Base-by-base conservation (phyloP, 2,329 filamentous ascomycete species). In the Metarhizium robertsii region DNA sequence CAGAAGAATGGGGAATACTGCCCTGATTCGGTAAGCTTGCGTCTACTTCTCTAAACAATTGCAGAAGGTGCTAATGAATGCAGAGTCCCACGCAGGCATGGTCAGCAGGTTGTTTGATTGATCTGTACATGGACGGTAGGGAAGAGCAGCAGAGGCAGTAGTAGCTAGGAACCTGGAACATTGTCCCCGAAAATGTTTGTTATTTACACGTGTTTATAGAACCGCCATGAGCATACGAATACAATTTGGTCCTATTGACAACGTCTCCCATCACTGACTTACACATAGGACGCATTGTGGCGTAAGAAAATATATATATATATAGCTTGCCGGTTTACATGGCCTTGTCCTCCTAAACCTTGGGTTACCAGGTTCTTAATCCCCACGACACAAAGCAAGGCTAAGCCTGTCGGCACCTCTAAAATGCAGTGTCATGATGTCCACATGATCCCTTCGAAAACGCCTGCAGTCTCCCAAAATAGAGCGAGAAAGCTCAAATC, bases 51-150 rank as follows among this genome's bases (percentile, higher is more conserved):
- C 20, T 6, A 4, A 43, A 16, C 38, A 45, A 20, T 7, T 53
- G 16, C 42, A 20, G 4, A 18, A 11, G 34, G 20, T 20, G n/a
- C 50, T 50, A 25, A 46, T 18, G 11, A 32, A 20, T 49, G 55
- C 67, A 94, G 85, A 94, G 87, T 53, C 94, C 94, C 30, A 96
- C 94, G 0, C 94, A 99, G 71, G 88, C 94, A 53, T 99, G 94
- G 94, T 96, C 91, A 53, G 89, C 94, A 34, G 88, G 90, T 25
- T 97, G 94, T 69, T 77, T 99, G 66, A 89, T 99, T 65, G 94
- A 99, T 73, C 73, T 99, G 60, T 99, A 96, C 74, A 92, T 96
- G 78, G 94, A 99, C 69, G 92, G 90, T 18, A 78, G 80, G 30
- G 79, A 80, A 61, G 77, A 77, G 62, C 76, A 79, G 53, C 50